Evolutionary conservation across 164 flowering plant genomes (phyloP).

Genomic region (Aristolochia contorta): DNA sequence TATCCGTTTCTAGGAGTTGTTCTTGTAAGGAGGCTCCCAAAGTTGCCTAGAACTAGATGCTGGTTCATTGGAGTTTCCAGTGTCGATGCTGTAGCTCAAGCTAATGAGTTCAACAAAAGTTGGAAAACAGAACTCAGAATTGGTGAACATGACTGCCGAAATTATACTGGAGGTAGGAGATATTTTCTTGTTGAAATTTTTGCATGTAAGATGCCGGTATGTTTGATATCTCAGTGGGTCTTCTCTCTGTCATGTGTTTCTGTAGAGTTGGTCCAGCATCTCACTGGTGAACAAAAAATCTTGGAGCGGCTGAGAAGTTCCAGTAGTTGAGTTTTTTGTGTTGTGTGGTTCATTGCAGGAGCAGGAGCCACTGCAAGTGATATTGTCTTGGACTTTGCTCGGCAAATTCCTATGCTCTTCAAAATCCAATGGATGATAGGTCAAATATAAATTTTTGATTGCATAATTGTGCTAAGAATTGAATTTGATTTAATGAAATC

Average conservation of each 20-base stretch:
- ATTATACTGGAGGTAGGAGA: conserved; percentile 55
- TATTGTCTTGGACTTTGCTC: too few species aligned
- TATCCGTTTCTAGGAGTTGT: conserved; percentile 32
- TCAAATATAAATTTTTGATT: too few species aligned
- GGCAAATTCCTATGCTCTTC: too few species aligned
- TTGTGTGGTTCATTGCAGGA: too few species aligned
- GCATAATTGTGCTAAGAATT: too few species aligned
- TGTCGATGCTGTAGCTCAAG: conserved; percentile 24
- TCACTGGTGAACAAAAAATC: conserved; percentile 51
- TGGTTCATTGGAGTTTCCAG: conserved; percentile 52
- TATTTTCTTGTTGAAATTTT: neutral
- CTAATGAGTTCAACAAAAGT: conserved; percentile 28
- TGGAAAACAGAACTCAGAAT: conserved; percentile 54
- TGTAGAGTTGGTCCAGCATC: conserved; percentile 55
- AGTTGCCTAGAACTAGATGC: conserved; percentile 50
- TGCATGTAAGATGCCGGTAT: neutral
- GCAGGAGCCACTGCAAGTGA: too few species aligned
- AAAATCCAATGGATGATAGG: too few species aligned
- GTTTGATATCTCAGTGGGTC: neutral
- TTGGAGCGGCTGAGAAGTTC: conserved; percentile 34
- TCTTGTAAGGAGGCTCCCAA: conserved; percentile 41
- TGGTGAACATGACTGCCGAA: conserved; percentile 67
- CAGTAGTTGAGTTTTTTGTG: too few species aligned
- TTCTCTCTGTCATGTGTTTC: conserved; percentile 2
- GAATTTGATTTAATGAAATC: too few species aligned